Base-by-base conservation (phyloP, 192 early-diverging fungal species). In the Umbelopsis ramanniana region DNA sequence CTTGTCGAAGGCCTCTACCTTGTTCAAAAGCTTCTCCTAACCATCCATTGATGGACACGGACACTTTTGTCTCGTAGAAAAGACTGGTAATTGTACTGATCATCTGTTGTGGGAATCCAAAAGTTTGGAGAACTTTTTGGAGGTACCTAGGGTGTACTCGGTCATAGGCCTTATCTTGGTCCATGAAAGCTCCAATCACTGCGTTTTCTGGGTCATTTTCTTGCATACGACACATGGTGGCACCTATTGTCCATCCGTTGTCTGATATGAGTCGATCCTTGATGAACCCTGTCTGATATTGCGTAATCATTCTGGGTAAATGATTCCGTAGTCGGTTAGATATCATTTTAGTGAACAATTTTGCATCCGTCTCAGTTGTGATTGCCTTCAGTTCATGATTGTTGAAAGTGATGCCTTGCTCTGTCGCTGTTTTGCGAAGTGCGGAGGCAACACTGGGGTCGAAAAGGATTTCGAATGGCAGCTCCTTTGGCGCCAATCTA, bases 131-230 rank as follows among this genome's bases (percentile, higher is more conserved):
- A 7, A 71, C 68, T 1, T 38, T 21, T 4, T 17, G 19, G 1
- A 76, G 26, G 38, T 80, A 80, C 0, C 3, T 38, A 17, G 68
- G 69, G 43, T 80, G 67, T 0, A 80, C 69, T 23, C 74, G 53
- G 45, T 80, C 78, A 60, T 76, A 80, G 0, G 74, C 74, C 46
- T 76, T 76, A 8, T 75, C 70, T 52, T 79, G 73, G 26, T 79
- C 78, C 6, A 79, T 21, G 2, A 66, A 17, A 0, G 69, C 15
- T 50, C 71, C 71, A 23, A 72, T 68, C 2, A 50, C 72, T 6
- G 23, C 26, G 0, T 29, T 45, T 10, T 15, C 6, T 7, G 19
- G 55, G 0, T 66, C 55, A 21, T n/a, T 21, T 6, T 17, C n/a
- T 50, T 21, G 15, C 2, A 21, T 10, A 24, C 70, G 63, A 0